Evolutionary conservation across 805 yeast species (phyloP).

Genomic region (Kodamaea restingae): DNA sequence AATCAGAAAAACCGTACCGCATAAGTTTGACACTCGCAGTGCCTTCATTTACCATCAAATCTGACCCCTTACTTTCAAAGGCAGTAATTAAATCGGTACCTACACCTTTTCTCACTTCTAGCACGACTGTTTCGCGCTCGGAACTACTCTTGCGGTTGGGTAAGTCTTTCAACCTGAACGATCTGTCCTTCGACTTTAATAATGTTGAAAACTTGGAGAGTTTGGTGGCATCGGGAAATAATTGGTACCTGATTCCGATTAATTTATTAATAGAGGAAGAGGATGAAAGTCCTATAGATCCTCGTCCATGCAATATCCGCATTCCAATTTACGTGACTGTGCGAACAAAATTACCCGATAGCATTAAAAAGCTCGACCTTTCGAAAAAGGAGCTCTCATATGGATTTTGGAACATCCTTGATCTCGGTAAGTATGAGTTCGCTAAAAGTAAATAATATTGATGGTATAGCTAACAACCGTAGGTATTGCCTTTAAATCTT

Average conservation of each 20-base stretch:
- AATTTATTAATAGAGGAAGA: constrained; percentile 11
- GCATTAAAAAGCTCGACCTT: constrained; percentile 14
- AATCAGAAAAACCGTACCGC: constrained; percentile 5
- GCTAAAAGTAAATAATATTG: too few relatives aligned
- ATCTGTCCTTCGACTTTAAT: constrained; percentile 2
- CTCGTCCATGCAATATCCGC: constrained; percentile 8
- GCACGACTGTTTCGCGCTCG: constrained; percentile 27
- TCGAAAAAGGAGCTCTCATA: constrained; percentile 17
- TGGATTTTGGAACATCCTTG: constrained; percentile 26
- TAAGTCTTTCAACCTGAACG: constrained; percentile 4
- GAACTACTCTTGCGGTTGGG: constrained; percentile 28
- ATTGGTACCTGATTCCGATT: constrained; percentile 37
- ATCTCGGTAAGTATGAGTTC: constrained; percentile 11
- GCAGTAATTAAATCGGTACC: constrained; percentile 32
- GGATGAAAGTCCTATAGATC: not conserved
- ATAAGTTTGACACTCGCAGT: constrained; percentile 23
- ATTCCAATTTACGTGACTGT: constrained; percentile 31
- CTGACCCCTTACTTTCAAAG: constrained; percentile 15
- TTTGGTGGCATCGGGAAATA: constrained; percentile 22
- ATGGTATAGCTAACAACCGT: too few relatives aligned
- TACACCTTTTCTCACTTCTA: constrained; percentile 26
- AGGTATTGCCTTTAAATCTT: too few relatives aligned
- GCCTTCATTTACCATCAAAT: constrained; percentile 19
- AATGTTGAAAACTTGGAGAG: constrained; percentile 11
- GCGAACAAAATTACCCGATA: constrained; percentile 22